phyloP scores from a whole-genome alignment of 2,329 filamentous ascomycete genomes.

The Huntiella omanensis region DNA sequence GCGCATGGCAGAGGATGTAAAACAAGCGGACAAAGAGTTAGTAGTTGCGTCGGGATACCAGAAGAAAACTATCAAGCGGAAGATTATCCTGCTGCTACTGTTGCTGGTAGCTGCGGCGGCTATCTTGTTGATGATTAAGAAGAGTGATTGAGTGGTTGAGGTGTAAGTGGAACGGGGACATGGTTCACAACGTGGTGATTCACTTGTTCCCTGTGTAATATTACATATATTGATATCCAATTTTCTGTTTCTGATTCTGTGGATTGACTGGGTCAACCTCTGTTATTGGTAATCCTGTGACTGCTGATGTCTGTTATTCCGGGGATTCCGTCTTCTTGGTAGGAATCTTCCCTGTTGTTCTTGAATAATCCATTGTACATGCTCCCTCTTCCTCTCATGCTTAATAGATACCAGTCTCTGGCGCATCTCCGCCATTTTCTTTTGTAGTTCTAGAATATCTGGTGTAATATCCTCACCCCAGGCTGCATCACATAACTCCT shows the following conservation, averaged over 20 bases:
- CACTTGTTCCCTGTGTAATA: too few species aligned
- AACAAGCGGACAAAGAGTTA: conserved; percentile 81
- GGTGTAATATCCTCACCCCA: conserved; percentile 9
- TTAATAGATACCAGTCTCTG: too few species aligned
- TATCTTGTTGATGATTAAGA: conserved; percentile 62
- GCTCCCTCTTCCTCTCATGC: not conserved
- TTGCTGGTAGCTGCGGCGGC: conserved; percentile 73
- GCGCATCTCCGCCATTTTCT: too few species aligned
- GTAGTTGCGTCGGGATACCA: conserved; percentile 80
- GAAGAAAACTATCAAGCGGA: conserved; percentile 70
- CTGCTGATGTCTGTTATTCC: too few species aligned
- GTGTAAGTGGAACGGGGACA: too few species aligned
- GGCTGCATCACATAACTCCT: conserved; percentile 8
- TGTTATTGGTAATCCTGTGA: too few species aligned
- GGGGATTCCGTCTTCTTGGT: too few species aligned
- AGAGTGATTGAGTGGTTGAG: conserved; percentile 13
- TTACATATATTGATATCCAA: too few species aligned
- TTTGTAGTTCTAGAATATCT: not conserved
- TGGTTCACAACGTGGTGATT: too few species aligned
- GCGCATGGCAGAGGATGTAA: conserved; percentile 82
- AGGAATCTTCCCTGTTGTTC: not conserved
- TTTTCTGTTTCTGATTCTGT: not conserved
- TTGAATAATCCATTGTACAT: not conserved
- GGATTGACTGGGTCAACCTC: too few species aligned
- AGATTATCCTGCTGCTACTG: conserved; percentile 76